Percentiles rank a stretch among this genome's conserved stretches.
Evolutionary conservation across 2,329 filamentous ascomycete genomes (phyloP).

Genomic region (Tetracladium maxilliforme): DNA sequence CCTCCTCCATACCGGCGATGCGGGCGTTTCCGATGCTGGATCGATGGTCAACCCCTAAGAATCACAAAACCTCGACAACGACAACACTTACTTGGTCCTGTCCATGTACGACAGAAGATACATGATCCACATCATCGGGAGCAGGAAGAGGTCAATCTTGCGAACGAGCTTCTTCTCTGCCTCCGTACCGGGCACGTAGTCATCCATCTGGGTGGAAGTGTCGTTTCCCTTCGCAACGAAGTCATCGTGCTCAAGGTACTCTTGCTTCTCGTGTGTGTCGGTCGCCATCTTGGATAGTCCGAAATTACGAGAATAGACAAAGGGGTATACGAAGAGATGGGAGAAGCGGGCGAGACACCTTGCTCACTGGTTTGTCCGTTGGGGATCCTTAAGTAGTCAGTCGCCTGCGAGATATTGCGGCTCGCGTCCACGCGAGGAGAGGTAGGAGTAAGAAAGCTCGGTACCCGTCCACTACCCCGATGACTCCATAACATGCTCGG

Average conservation of each 20-base stretch:
- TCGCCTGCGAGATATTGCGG: too few species aligned
- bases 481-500: too few species aligned
- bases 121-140: slow-evolving; percentile 34
- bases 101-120: slow-evolving; percentile 2
- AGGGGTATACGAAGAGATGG: too few species aligned
- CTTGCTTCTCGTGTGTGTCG: background rate
- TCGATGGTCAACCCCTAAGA: too few species aligned
- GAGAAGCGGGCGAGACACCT: too few species aligned
- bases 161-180: slow-evolving; percentile 41
- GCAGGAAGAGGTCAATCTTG: slow-evolving; percentile 38
- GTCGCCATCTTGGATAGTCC: slow-evolving; percentile 6
- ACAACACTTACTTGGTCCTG: slow-evolving; percentile 1
- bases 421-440: too few species aligned
- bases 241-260: slow-evolving; percentile 4
- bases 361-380: too few species aligned
- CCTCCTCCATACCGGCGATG: slow-evolving; percentile 31
- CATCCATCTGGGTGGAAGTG: slow-evolving; percentile 5
- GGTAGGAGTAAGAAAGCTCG: too few species aligned
- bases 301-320: slow-evolving; percentile 12
- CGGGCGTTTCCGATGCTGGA: slow-evolving; percentile 31
- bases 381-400: too few species aligned
- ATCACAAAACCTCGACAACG: too few species aligned
- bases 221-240: slow-evolving; percentile 4
- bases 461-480: too few species aligned
- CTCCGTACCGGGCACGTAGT: slow-evolving; percentile 13